Conservation (phyloP, 306 rosid species). For the Prunus mume region DNA sequence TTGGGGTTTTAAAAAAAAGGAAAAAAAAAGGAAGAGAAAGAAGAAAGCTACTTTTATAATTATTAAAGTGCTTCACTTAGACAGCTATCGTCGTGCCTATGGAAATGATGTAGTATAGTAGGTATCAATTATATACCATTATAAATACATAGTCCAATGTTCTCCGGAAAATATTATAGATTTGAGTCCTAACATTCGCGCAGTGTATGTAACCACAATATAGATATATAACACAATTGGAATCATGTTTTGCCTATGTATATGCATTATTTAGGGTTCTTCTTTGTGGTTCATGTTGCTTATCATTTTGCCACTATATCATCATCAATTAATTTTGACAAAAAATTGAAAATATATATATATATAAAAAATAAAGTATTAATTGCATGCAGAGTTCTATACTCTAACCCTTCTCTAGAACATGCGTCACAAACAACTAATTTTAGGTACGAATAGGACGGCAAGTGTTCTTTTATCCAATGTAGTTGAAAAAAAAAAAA, state of each 20-base stretch:
- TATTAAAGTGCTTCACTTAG: neutral
- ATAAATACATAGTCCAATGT: no score
- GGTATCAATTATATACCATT: no score
- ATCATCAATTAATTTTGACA: neutral
- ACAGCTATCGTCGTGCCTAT: neutral
- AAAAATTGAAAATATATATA: neutral
- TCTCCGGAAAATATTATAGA: accelerated
- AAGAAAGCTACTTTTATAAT: neutral
- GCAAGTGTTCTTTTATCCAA: neutral
- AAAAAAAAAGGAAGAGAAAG: neutral
- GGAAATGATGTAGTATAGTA: neutral
- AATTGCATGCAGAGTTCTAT: neutral
- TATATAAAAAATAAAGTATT: neutral
- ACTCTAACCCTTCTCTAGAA: neutral
- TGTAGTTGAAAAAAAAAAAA: neutral
- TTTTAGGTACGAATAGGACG: neutral
- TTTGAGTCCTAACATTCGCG: accelerated
- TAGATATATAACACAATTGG: neutral
- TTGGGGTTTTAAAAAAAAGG: neutral
- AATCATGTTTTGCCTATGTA: neutral
- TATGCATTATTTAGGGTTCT: no score
- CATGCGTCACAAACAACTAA: neutral
- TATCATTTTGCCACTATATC: no score
- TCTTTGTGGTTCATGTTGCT: no score
- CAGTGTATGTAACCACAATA: neutral